phyloP scores from a whole-genome alignment of 257 asterid species.

The Nicotiana sylvestris region DNA sequence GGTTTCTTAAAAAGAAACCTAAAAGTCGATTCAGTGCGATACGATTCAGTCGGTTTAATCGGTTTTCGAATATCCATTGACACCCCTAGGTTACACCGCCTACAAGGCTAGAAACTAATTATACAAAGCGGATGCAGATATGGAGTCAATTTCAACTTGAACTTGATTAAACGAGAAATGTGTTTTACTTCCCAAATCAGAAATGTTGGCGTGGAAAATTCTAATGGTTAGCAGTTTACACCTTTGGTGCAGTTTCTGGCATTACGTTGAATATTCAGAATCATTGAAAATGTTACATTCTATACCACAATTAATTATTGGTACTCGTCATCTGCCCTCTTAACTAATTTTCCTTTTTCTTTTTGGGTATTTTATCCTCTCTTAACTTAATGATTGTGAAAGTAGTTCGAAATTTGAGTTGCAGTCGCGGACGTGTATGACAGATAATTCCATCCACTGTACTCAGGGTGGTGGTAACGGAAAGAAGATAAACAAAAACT shows the following conservation, averaged over 20 bases:
- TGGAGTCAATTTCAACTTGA: not conserved
- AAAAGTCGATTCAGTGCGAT: too few species aligned
- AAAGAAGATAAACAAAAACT: not conserved
- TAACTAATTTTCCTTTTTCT: not conserved
- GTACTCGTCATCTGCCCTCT: too few species aligned
- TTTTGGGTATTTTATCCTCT: not conserved
- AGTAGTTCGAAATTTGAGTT: not conserved
- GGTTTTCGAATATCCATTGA: too few species aligned
- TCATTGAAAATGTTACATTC: not conserved
- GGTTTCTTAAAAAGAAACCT: too few species aligned
- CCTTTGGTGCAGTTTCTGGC: not conserved
- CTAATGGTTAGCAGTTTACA: not conserved
- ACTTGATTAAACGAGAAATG: not conserved
- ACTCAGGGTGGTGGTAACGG: too few species aligned
- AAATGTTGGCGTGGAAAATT: not conserved
- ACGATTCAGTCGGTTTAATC: too few species aligned
- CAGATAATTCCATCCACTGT: not conserved
- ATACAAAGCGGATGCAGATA: not conserved
- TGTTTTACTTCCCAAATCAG: not conserved
- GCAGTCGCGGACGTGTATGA: not conserved
- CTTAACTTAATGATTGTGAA: not conserved
- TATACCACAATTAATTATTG: too few species aligned
- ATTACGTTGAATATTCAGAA: not conserved
- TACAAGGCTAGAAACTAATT: not conserved
- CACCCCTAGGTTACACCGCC: not conserved